phyloP scores from a whole-genome alignment of 768 basidiomycete genomes.

The Naematelia encephala region DNA sequence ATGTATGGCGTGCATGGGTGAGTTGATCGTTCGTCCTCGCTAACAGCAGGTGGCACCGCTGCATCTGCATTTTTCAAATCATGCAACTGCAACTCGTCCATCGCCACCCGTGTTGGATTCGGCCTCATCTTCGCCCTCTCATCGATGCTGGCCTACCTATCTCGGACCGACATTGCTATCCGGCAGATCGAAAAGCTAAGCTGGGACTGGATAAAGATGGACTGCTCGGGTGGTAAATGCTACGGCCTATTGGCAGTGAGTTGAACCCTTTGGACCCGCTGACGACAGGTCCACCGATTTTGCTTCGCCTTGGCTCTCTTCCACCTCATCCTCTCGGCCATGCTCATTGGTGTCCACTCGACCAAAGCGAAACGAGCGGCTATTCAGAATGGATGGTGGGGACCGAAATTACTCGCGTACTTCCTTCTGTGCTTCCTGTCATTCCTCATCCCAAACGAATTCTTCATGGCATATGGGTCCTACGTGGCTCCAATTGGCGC shows the following conservation, averaged over 20 bases:
- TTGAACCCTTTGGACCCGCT: too few relatives aligned
- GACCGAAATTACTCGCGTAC: conserved; percentile 90
- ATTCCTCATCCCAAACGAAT: conserved; percentile 94
- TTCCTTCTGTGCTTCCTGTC: conserved; percentile 71
- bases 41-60: conserved; percentile 47
- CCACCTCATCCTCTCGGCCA: conserved; percentile 73
- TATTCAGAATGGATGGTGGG: conserved; percentile 99
- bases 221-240: conserved; percentile 85
- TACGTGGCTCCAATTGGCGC: conserved; percentile 85
- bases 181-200: conserved; percentile 85
- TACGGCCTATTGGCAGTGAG: conserved; percentile 92
- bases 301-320: conserved; percentile 91
- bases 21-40: conserved; percentile 39
- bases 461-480: conserved; percentile 98
- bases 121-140: conserved; percentile 96
- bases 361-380: conserved; percentile 90
- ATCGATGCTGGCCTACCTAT: conserved; percentile 93
- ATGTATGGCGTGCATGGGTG: conserved; percentile 58
- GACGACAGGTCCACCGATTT: conserved; percentile 70
- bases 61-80: conserved; percentile 97
- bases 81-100: conserved; percentile 98
- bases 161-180: conserved; percentile 85
- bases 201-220: conserved; percentile 98
- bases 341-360: conserved; percentile 80
- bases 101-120: conserved; percentile 93